Base-by-base conservation (phyloP, 2,329 filamentous ascomycete species). In the Aspergillus sp. region DNA sequence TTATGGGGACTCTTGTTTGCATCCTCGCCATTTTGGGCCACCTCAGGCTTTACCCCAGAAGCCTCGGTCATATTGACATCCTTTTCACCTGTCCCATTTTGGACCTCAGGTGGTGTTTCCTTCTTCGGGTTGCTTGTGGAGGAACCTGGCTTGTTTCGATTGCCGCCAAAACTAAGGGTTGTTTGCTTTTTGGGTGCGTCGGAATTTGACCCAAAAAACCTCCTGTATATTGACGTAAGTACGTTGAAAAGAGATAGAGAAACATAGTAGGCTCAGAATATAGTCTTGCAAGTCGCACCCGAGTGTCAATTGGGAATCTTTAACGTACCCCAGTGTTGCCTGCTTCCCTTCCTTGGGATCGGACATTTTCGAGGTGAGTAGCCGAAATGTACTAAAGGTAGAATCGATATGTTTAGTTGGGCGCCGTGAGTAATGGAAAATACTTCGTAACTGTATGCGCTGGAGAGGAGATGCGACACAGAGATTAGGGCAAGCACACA, bases 291-390 rank as follows among this genome's bases (percentile, higher is more conserved):
- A 51, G 59, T 75, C 80, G 75, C 85, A 92, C 90, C 87, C 84
- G 74, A 93, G 78, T 66, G 87, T 91, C 71, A 83, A 85, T 80
- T 93, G 90, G 63, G 82, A 82, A 68, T 87, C 79, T 76, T 85
- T 88, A 62, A 93, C 91, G 79, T 95, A 96, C 92, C 90, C 90
- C 74, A 96, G 79, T 60, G 90, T 96, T 68, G 90, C 87, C 78
- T 96, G 91, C 73, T 90, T 92, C 50, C 66, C 67, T 45, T 62
- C 57, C 51, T 64, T 65, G 11, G 60, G 49, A 15, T 62, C 63
- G 12, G 63, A 52, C 64, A 66, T 66, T 55, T 44, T 56, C 15
- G 40, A 25, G 11, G 39, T 6, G 12, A 31, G 17, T 15, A 17
- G 6, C 12, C 15, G 35, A 17, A 50, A 31, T 17, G 53, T 25